Conservation (phyloP, 75 land plant species). For the Pseudotsuga menziesii region DNA sequence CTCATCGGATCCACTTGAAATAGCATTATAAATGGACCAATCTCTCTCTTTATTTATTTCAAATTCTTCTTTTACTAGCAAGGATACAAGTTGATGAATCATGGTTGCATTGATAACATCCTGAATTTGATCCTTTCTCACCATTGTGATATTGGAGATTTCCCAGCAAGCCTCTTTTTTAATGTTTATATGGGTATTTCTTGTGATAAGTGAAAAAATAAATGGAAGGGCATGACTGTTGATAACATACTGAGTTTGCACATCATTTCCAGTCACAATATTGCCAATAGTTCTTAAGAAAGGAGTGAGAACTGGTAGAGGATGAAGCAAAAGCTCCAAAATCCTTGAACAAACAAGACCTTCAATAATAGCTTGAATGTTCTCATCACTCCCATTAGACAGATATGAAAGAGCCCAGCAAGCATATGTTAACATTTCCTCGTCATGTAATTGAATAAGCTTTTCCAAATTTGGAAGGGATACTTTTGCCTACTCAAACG, state of each 20-base stretch:
- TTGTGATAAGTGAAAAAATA: slow-evolving; percentile 45
- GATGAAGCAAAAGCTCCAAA: slow-evolving; percentile 41
- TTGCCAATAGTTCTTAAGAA: slow-evolving; percentile 58
- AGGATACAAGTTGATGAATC: slow-evolving; percentile 18
- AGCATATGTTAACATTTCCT: slow-evolving; percentile 41
- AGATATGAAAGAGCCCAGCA: slow-evolving; percentile 51
- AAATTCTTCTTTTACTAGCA: slow-evolving; percentile 21
- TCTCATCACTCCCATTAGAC: slow-evolving; percentile 41
- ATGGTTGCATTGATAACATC: slow-evolving; percentile 36
- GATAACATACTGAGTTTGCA: slow-evolving; percentile 63
- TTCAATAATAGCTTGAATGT: slow-evolving; percentile 47
- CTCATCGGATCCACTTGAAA: slow-evolving; percentile 17
- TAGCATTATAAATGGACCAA: slow-evolving; percentile 22
- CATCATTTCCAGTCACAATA: slow-evolving; percentile 65
- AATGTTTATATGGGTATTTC: slow-evolving; percentile 62
- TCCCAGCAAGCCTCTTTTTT: slow-evolving; percentile 73
- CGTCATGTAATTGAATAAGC: slow-evolving; percentile 34
- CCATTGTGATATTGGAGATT: slow-evolving; percentile 79
- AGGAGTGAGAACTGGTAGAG: slow-evolving; percentile 45
- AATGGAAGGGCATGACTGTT: slow-evolving; percentile 52
- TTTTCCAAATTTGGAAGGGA: slow-evolving; percentile 38
- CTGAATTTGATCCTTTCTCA: slow-evolving; percentile 81
- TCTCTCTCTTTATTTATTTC: slow-evolving; percentile 27
- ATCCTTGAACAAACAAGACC: slow-evolving; percentile 39
- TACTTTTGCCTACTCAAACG: slow-evolving; percentile 34